phyloP scores from a whole-genome alignment of 805 yeast genomes.

The Ogataea chonburiensis region DNA sequence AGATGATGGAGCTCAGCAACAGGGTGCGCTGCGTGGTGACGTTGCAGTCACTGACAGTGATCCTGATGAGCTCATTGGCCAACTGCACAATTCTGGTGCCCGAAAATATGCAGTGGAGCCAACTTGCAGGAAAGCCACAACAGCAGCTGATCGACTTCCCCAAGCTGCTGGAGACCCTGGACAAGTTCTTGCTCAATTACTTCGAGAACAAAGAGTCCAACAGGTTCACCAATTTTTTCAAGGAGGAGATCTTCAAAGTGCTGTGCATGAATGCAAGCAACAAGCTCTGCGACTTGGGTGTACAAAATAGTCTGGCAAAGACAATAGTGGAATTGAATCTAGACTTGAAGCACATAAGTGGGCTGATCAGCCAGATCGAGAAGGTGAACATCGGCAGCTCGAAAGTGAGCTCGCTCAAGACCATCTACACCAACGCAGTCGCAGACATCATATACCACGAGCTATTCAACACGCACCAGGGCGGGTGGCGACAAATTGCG shows the following conservation, averaged over 20 bases:
- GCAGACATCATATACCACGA: slow-evolving; percentile 14
- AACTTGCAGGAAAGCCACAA: slow-evolving; percentile 8
- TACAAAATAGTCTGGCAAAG: slow-evolving; percentile 1
- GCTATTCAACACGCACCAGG: slow-evolving; percentile 2
- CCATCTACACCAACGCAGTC: slow-evolving; percentile 20
- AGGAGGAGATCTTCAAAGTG: slow-evolving; percentile 19
- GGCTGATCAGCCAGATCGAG: slow-evolving; percentile 21
- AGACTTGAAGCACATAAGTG: slow-evolving; percentile 16
- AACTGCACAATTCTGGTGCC: slow-evolving; percentile 11
- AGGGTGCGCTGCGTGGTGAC: slow-evolving; percentile 14
- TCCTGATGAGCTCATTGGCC: slow-evolving; percentile 20
- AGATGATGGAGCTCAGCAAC: slow-evolving; percentile 15
- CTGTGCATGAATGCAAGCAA: slow-evolving; percentile 11
- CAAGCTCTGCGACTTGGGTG: slow-evolving; percentile 5
- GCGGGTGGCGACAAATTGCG: not conserved
- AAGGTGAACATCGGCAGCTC: slow-evolving; percentile 20
- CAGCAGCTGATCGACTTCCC: slow-evolving; percentile 14
- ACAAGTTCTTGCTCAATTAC: slow-evolving; percentile 12
- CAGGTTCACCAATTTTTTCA: slow-evolving; percentile 15
- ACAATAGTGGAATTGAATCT: slow-evolving; percentile 19
- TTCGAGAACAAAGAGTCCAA: slow-evolving; percentile 16
- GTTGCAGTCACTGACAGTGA: slow-evolving; percentile 19
- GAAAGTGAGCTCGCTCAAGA: slow-evolving; percentile 17
- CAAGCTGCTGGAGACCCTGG: slow-evolving; percentile 14
- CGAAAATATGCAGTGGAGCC: not conserved